These are phyloP conservation scores for Eimeria tenella DNA, from an alignment of 169 alveolate species.

Conservation along the genomic window DNA sequence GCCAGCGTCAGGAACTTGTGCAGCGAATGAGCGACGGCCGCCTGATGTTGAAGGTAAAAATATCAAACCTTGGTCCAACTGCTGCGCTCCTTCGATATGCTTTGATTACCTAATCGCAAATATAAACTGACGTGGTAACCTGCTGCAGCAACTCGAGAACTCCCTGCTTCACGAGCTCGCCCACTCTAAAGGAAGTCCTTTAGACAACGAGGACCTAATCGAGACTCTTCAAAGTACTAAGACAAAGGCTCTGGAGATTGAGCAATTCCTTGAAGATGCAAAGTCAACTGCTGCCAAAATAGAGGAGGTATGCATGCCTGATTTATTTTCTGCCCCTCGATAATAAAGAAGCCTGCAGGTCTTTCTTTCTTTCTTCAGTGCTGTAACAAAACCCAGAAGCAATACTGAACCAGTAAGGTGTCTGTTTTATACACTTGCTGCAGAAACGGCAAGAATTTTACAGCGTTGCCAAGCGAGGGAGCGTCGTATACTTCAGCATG, in stretches of 20 bases:
- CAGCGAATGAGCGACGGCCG: slow-evolving; percentile 93
- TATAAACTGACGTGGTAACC: neutral
- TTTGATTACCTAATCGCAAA: neutral
- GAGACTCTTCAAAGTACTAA: slow-evolving; percentile 93
- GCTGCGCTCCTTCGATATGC: neutral
- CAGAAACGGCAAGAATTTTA: slow-evolving; percentile 79
- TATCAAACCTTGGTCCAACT: neutral
- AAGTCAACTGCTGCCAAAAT: slow-evolving; percentile 93
- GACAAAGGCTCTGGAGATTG: slow-evolving; percentile 92
- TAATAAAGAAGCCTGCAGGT: no score
- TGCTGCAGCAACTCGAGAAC: slow-evolving; percentile 89
- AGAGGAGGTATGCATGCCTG: slow-evolving; percentile 82
- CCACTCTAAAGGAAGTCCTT: slow-evolving; percentile 93
- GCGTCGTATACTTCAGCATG: slow-evolving; percentile 94
- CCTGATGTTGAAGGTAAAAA: slow-evolving; percentile 86
- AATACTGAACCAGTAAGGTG: neutral
- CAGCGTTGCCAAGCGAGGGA: slow-evolving; percentile 85
- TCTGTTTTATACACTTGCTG: neutral
- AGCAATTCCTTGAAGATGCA: slow-evolving; percentile 92
- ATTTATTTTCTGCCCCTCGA: neutral
- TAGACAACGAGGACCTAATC: slow-evolving; percentile 94
- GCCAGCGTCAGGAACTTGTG: slow-evolving; percentile 91
- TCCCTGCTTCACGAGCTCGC: slow-evolving; percentile 92
- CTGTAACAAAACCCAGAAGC: no score
- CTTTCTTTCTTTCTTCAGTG: no score